These are phyloP conservation scores for Fusarium luffae DNA, from an alignment of 2,329 filamentous ascomycete species.

Conservation along the genomic window DNA sequence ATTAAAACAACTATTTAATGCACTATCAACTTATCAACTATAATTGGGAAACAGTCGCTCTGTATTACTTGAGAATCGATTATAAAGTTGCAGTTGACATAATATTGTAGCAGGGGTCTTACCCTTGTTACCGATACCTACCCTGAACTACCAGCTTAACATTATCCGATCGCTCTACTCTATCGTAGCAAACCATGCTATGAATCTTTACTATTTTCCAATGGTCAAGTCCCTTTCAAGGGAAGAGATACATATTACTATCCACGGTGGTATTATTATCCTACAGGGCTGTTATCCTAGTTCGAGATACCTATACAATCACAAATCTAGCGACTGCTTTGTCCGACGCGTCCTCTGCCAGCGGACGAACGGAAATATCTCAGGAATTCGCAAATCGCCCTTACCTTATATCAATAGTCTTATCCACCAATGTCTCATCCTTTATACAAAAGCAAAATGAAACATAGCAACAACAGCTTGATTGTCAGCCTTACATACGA, in stretches of 20 bases:
- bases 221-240: fast-evolving
- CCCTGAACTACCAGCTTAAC: not conserved
- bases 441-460: not conserved
- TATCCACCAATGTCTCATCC: not conserved
- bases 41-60: not conserved
- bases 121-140: not conserved
- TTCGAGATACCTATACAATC: fast-evolving
- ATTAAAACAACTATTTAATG: not conserved
- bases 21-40: not conserved
- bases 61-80: fast-evolving
- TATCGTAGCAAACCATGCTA: not conserved
- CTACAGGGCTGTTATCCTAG: not conserved
- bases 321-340: fast-evolving
- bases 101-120: not conserved
- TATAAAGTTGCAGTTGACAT: not conserved
- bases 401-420: not conserved
- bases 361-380: not conserved
- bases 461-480: not conserved
- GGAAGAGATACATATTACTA: not conserved
- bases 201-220: not conserved
- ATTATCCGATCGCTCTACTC: not conserved
- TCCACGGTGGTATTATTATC: fast-evolving
- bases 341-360: not conserved
- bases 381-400: not conserved
- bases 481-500: not conserved